A percentile compares a stretch with the other conserved stretches of the same genome.
These are phyloP conservation scores for Hydrangea macrophylla DNA, from an alignment of 148 eudicot species.

Conservation along the genomic window DNA sequence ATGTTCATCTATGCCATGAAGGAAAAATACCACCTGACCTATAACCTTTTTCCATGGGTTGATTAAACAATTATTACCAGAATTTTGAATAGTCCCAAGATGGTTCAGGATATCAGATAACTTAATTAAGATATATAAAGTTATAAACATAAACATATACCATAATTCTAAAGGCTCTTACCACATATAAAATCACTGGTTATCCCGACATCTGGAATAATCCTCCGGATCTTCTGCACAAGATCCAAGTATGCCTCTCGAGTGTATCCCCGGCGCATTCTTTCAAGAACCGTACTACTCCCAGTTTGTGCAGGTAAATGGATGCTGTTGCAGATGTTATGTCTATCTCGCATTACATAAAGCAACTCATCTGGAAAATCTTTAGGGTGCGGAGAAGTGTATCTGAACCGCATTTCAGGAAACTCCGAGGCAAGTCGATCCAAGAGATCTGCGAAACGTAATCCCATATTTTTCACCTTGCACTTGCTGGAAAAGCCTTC, in stretches of 20 bases:
- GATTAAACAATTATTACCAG: not conserved
- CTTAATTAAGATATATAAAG: not conserved
- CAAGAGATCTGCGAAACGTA: conserved; percentile 88
- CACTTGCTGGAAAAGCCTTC: conserved; percentile 85
- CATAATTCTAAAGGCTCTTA: conserved; percentile 52
- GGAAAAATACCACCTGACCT: not conserved
- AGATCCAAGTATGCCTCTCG: conserved; percentile 94
- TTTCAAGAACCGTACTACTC: conserved; percentile 72
- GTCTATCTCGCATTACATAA: conserved; percentile 79
- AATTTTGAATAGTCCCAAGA: not conserved
- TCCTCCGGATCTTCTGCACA: conserved; percentile 71
- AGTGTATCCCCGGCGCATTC: conserved; percentile 91
- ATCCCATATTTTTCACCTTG: conserved; percentile 87
- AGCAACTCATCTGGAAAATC: conserved; percentile 92
- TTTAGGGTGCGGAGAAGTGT: conserved; percentile 96
- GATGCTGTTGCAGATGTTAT: conserved; percentile 86
- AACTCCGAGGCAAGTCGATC: conserved; percentile 80
- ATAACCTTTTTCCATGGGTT: not conserved
- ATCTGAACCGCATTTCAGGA: conserved; percentile 97
- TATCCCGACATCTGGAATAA: conserved; percentile 88
- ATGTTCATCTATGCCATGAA: no score
- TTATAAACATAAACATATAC: no score
- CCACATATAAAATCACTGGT: conserved; percentile 98
- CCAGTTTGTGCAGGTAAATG: conserved; percentile 98
- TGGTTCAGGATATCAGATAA: not conserved